Percentiles rank a stretch among this genome's conserved stretches.
Conservation (phyloP, 441 rosid species). For the Kokia cookei region DNA sequence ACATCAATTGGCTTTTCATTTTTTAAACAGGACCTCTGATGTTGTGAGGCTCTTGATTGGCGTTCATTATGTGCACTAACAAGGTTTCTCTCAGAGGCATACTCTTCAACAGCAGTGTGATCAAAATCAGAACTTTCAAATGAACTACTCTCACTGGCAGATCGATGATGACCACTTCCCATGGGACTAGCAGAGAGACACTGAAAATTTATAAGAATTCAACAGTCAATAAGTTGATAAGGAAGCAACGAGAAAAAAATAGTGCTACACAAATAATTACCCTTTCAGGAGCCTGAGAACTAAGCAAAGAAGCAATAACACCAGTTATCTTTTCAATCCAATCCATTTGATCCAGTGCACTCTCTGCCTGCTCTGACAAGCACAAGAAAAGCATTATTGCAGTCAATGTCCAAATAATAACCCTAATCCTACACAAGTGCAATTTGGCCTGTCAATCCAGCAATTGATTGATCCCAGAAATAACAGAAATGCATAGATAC, state of each 20-base stretch:
- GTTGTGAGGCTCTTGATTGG: conserved; percentile 57
- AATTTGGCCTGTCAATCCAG: background rate
- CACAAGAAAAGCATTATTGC: conserved; percentile 35
- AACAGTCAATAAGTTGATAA: conserved; percentile 18
- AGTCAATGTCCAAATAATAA: conserved; percentile 13
- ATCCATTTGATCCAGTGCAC: conserved; percentile 97
- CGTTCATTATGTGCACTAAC: conserved; percentile 59
- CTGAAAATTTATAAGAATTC: conserved; percentile 38
- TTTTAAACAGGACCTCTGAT: conserved; percentile 55
- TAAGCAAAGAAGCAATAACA: conserved; percentile 97
- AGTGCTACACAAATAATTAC: conserved; percentile 32
- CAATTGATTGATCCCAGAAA: conserved; percentile 6
- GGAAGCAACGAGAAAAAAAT: conserved; percentile 8
- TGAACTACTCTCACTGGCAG: conserved; percentile 99
- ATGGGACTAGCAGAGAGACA: conserved; percentile 71
- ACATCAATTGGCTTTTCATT: conserved; percentile 95
- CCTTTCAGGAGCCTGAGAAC: conserved; percentile 95
- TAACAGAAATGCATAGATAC: background rate
- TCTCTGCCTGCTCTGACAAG: conserved; percentile 99
- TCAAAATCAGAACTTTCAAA: conserved; percentile 97
- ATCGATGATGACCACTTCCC: conserved; percentile 97
- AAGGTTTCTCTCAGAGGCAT: conserved; percentile 67
- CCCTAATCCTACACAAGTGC: background rate
- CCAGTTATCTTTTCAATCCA: conserved; percentile 99
- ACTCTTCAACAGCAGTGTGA: conserved; percentile 72